phyloP scores from a whole-genome alignment of 192 early-diverging fungal species.

The Helicostylum pulchrum region DNA sequence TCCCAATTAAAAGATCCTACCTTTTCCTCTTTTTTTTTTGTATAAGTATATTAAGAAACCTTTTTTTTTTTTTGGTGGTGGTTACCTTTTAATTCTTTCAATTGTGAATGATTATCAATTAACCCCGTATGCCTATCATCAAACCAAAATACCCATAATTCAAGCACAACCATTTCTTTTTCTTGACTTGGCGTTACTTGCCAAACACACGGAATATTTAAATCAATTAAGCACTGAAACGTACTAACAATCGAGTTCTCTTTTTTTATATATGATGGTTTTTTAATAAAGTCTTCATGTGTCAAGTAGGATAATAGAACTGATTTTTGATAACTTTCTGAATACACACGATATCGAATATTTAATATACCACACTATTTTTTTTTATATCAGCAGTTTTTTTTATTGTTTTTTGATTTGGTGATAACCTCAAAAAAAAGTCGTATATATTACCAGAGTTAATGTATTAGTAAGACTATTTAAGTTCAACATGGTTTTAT shows the following conservation, averaged over 20 bases:
- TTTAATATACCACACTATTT: slow-evolving; percentile 14
- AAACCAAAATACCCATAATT: slow-evolving; percentile 33
- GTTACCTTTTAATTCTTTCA: slow-evolving; percentile 19
- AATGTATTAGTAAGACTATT: no score
- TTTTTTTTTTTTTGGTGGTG: no score
- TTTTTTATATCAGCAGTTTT: no score
- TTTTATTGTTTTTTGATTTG: no score
- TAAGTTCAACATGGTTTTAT: no score
- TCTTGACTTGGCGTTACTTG: neutral
- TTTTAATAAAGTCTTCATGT: neutral
- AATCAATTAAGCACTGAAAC: neutral
- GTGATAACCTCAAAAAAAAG: no score
- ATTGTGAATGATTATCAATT: slow-evolving; percentile 10
- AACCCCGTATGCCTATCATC: slow-evolving; percentile 24
- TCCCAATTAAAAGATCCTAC: slow-evolving; percentile 26
- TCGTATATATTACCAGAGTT: no score
- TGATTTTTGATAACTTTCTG: slow-evolving; percentile 1
- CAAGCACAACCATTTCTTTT: slow-evolving; percentile 1
- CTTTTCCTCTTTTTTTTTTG: neutral
- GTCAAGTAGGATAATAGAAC: neutral
- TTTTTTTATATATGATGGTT: neutral
- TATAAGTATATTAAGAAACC: no score
- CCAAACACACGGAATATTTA: slow-evolving; percentile 12
- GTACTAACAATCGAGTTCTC: slow-evolving; percentile 3
- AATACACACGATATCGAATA: slow-evolving; percentile 17